phyloP scores from a whole-genome alignment of 73 alveolate species.

The Symbiodinium natans region DNA sequence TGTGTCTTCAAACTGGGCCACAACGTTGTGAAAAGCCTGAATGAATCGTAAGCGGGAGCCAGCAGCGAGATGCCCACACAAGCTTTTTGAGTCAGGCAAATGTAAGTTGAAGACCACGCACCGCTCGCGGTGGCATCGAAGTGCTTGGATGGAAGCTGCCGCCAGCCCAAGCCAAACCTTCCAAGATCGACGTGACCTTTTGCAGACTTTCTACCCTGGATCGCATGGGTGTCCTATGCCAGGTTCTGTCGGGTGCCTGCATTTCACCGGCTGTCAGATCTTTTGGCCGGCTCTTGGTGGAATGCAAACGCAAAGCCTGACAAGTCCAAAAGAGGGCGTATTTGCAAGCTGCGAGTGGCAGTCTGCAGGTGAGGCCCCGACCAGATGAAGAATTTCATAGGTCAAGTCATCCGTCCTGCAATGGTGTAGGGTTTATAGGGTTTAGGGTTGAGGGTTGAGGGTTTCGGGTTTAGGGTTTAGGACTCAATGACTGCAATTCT shows the following conservation, averaged over 20 bases:
- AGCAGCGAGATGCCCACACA: no score
- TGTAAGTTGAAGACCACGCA: neutral
- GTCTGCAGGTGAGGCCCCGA: constrained; percentile 1
- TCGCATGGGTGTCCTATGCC: no score
- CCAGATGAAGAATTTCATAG: constrained; percentile 88
- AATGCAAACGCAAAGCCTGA: constrained; percentile 73
- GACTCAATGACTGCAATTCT: no score
- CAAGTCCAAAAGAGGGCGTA: neutral
- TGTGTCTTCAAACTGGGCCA: constrained; percentile 37
- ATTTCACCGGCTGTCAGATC: constrained; percentile 84
- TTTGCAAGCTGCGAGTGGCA: no score
- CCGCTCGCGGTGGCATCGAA: constrained; percentile 89
- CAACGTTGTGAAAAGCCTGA: constrained; percentile 59
- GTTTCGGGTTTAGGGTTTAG: no score
- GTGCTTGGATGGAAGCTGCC: constrained; percentile 72
- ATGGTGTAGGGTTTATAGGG: neutral
- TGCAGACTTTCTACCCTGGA: neutral
- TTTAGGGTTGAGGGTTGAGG: no score
- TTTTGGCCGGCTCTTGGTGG: constrained; percentile 66
- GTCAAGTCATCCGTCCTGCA: constrained; percentile 63
- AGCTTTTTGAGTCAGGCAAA: no score
- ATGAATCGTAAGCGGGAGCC: no score
- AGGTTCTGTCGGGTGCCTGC: constrained; percentile 13
- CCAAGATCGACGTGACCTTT: neutral
- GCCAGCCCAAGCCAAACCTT: constrained; percentile 88